phyloP scores from a whole-genome alignment of 1,284 basidiomycete genomes.

The Cutaneotrichosporon dermatis region DNA sequence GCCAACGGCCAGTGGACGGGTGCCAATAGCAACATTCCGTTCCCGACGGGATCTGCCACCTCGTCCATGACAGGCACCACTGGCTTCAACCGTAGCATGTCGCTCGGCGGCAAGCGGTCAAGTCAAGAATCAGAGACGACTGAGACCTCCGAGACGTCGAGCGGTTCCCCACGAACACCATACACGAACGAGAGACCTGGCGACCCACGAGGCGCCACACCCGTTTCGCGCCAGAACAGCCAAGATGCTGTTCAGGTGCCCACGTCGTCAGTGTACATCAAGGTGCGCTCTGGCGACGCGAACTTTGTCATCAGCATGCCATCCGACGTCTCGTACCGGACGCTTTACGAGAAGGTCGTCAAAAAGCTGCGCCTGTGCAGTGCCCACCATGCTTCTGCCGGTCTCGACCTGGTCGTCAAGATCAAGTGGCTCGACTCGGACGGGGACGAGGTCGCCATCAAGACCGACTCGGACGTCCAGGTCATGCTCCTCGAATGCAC shows the following conservation, averaged over 20 bases:
- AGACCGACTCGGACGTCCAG: slow-evolving; percentile 42
- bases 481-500: slow-evolving; percentile 38
- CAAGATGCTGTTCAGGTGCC: slow-evolving; percentile 12
- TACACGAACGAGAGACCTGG: slow-evolving; percentile 54
- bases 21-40: slow-evolving; percentile 13
- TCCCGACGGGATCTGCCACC: slow-evolving; percentile 18
- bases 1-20: slow-evolving; percentile 7
- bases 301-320: slow-evolving; percentile 86
- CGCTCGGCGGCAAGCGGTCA: slow-evolving; percentile 31
- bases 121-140: slow-evolving; percentile 42
- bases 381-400: slow-evolving; percentile 65
- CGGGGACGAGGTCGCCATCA: slow-evolving; percentile 41
- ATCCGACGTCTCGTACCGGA: slow-evolving; percentile 66
- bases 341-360: slow-evolving; percentile 81
- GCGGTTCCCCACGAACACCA: slow-evolving; percentile 51
- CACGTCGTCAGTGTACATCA: slow-evolving; percentile 61
- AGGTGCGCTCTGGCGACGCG: slow-evolving; percentile 49
- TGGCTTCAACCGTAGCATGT: slow-evolving; percentile 27
- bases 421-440: slow-evolving; percentile 45
- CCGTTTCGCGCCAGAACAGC: slow-evolving; percentile 35
- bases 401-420: slow-evolving; percentile 60
- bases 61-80: slow-evolving; percentile 35
- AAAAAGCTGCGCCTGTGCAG: slow-evolving; percentile 88
- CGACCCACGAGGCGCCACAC: slow-evolving; percentile 32
- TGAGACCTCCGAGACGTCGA: slow-evolving; percentile 46